Evolutionary conservation across 2,329 filamentous ascomycete species (phyloP).

Genomic region (Penicillium capsulatum): DNA sequence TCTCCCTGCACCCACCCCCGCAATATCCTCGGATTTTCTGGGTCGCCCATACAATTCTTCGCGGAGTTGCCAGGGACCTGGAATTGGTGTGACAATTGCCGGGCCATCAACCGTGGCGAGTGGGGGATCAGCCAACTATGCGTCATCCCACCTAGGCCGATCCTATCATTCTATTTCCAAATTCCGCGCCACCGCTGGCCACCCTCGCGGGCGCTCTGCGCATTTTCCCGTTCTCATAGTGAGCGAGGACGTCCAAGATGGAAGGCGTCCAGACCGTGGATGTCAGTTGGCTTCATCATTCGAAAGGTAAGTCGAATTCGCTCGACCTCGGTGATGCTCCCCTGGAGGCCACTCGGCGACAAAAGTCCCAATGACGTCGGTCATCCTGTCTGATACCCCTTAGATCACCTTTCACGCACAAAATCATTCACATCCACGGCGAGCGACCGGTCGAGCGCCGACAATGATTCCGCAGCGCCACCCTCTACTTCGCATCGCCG

Average conservation of each 20-base stretch:
- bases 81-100: not conserved
- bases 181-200: constrained; percentile 20
- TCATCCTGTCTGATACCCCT: not conserved
- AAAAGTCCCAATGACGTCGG: no score
- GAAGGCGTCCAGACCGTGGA: constrained; percentile 78
- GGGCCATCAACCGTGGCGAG: constrained; percentile 10
- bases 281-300: constrained; percentile 86
- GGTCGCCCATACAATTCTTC: constrained; percentile 10
- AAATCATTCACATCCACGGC: constrained; percentile 34
- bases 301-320: constrained; percentile 62
- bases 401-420: constrained; percentile 36
- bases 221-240: not conserved
- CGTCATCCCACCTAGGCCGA: constrained; percentile 20
- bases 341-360: constrained; percentile 1
- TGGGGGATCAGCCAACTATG: constrained; percentile 25
- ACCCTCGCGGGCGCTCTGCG: constrained; percentile 3
- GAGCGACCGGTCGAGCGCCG: constrained; percentile 26
- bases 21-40: constrained; percentile 3
- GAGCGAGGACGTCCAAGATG: constrained; percentile 50
- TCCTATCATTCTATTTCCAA: constrained; percentile 17
- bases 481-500: constrained; percentile 22
- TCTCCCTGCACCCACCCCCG: no score
- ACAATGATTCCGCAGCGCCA: constrained; percentile 18
- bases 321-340: not conserved
- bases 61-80: not conserved